Evolutionary conservation across 2,329 filamentous ascomycete genomes (phyloP), one percentile per base, ranked within the genome.

Genomic region (Hypoxylon rubiginosum): DNA sequence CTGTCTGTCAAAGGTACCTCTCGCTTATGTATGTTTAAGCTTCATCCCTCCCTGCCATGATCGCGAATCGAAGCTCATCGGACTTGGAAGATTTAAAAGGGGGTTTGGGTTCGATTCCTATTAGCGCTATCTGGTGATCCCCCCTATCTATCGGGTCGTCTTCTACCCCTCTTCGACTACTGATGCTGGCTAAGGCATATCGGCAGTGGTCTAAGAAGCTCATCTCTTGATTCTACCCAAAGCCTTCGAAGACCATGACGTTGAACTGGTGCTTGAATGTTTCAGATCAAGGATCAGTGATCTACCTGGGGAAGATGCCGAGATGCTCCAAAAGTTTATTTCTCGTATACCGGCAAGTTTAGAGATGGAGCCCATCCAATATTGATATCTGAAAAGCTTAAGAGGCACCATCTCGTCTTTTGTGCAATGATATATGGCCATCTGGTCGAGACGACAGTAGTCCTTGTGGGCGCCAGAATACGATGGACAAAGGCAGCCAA

Each of bases 301-400:
- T 63, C 57, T 67, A 54, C 51, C 61, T 24, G 58, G 55, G 51
- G 57, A 60, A 46, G 57, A 55, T 54, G 32, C 52, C 50, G 45
- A 58, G 52, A 58, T 58, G 11, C 32, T 34, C 11, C 34, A 39
- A 49, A 53, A 60, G 46, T 34, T 50, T 54, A 41, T 62, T 53
- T 58, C 49, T 58, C 58, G 52, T 60, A 49, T 58, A 58, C 34
- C 41, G 17, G 15, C 21, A 28, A 9, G 30, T 39, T 39, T 49
- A n/a, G 48, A 51, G 34, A 64, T 55, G 49, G 49, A 26, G 26
- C 32, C 36, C 21, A 19, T 54, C 28, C 34, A 52, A 41, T 7
- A 45, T 26, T 41, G 48, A 48, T 4, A 45, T 26, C 24, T 24
- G 43, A 46, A 24, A 21, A 41, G 28, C 50, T 34, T n/a, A 53